A percentile compares a stretch with the other conserved stretches of the same genome.
These are phyloP conservation scores for Cavenderia fasciculata DNA, from an alignment of 78 protist genomes.

Conservation along the genomic window DNA sequence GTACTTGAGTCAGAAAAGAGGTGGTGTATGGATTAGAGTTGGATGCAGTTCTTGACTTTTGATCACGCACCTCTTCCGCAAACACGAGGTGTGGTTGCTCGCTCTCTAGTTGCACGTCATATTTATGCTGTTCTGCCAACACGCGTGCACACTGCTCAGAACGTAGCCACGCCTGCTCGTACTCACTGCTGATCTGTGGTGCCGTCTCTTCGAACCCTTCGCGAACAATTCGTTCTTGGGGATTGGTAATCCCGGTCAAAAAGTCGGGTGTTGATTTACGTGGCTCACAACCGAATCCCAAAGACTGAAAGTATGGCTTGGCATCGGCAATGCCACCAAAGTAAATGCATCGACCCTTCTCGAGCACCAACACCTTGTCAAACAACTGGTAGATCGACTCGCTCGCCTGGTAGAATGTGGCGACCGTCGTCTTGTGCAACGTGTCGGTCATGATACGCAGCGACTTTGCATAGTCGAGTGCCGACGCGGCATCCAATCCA, in stretches of 20 bases:
- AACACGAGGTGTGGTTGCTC: conserved; percentile 32
- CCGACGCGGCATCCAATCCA: conserved; percentile 62
- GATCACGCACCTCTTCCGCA: conserved; percentile 6
- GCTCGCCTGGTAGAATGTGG: conserved; percentile 53
- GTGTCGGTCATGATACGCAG: conserved; percentile 50
- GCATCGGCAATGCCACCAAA: conserved; percentile 30
- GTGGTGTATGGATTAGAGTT: conserved; percentile 22
- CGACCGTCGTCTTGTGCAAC: conserved; percentile 39
- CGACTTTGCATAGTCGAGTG: conserved; percentile 52
- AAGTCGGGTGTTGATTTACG: conserved; percentile 56
- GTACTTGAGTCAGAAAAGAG: conserved; percentile 3
- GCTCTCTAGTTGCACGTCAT: conserved; percentile 24
- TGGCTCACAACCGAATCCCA: conserved; percentile 57
- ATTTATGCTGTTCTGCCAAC: neutral
- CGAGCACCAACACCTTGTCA: conserved; percentile 28
- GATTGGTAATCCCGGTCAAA: conserved; percentile 54
- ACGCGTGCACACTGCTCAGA: neutral
- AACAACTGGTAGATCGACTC: conserved; percentile 49
- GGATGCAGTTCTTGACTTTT: conserved; percentile 23
- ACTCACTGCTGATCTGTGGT: conserved; percentile 41
- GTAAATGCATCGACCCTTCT: conserved; percentile 65
- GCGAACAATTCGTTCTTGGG: conserved; percentile 44
- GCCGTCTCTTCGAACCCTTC: conserved; percentile 32
- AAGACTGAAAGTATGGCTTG: conserved; percentile 20
- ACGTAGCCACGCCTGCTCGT: neutral